Conservation (phyloP, 2,329 filamentous ascomycete species). For the Colletotrichum tofieldiae region DNA sequence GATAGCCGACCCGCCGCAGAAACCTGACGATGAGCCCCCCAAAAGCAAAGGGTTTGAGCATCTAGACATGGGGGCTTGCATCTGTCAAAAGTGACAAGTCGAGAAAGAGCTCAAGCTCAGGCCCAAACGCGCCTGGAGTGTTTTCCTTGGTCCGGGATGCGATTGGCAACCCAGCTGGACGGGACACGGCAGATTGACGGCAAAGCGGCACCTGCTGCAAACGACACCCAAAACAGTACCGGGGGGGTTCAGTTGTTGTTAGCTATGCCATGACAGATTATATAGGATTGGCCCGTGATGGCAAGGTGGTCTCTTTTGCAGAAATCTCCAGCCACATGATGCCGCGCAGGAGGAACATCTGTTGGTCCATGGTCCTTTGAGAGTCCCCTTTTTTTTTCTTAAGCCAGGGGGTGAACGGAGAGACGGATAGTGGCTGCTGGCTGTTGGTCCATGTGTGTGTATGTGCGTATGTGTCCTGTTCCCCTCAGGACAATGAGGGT, state of each 20-base stretch:
- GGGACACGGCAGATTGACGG: neutral
- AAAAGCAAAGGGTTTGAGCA: neutral
- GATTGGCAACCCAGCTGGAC: constrained; percentile 13
- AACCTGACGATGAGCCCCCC: neutral
- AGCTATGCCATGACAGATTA: neutral
- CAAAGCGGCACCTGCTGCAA: constrained; percentile 29
- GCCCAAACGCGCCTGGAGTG: constrained; percentile 7
- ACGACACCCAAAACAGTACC: constrained; percentile 14
- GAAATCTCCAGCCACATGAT: constrained; percentile 11
- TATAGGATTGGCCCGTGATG: neutral
- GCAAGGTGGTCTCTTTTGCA: neutral
- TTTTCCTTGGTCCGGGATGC: neutral
- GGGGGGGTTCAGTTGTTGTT: neutral
- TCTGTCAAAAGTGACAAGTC: constrained; percentile 18
- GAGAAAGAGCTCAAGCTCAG: neutral
- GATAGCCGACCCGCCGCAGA: neutral
- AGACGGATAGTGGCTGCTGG: constrained; percentile 9
- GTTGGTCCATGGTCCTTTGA: neutral
- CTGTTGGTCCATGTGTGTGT: neutral
- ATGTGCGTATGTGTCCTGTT: neutral
- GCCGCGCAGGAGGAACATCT: neutral
- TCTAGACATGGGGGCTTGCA: neutral
- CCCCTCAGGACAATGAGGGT: neutral
- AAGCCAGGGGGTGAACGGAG: too few relatives aligned
- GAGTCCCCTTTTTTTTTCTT: neutral